A percentile compares a stretch with the other conserved stretches of the same genome.
phyloP scores from a whole-genome alignment of 805 yeast species.

The Ogataea saltuana region DNA sequence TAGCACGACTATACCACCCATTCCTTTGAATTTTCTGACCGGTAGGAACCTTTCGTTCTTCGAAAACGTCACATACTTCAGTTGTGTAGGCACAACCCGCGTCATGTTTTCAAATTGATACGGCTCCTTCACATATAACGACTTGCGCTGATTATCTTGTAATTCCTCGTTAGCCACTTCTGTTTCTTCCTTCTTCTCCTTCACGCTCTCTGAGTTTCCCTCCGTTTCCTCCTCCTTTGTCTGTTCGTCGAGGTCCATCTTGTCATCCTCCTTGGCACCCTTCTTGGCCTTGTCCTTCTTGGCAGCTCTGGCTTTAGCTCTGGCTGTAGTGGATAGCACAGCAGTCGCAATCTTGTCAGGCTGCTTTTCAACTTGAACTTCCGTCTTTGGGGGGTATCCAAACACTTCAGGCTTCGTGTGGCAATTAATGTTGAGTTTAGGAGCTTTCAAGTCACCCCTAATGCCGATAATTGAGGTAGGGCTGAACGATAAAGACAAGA shows the following conservation, averaged over 20 bases:
- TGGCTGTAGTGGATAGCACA: slow-evolving; percentile 88
- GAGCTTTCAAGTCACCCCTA: slow-evolving; percentile 79
- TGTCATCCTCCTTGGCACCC: slow-evolving; percentile 42
- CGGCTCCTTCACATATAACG: slow-evolving; percentile 57
- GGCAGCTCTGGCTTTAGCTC: slow-evolving; percentile 89
- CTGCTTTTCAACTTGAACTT: slow-evolving; percentile 74
- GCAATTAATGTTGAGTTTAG: slow-evolving; percentile 78
- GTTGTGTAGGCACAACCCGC: slow-evolving; percentile 87
- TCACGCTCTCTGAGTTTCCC: too few relatives aligned
- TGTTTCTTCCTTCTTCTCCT: slow-evolving; percentile 25
- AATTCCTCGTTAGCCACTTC: slow-evolving; percentile 22
- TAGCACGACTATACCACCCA: slow-evolving; percentile 70
- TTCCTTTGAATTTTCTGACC: slow-evolving; percentile 70
- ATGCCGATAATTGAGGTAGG: slow-evolving; percentile 92
- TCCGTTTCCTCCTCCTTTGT: slow-evolving; percentile 29
- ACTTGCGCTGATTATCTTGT: slow-evolving; percentile 41
- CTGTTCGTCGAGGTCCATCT: slow-evolving; percentile 37
- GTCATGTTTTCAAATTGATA: slow-evolving; percentile 76
- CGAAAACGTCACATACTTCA: slow-evolving; percentile 75
- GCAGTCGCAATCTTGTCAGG: slow-evolving; percentile 92
- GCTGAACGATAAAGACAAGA: slow-evolving; percentile 84
- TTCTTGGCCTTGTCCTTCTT: slow-evolving; percentile 48
- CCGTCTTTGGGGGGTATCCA: slow-evolving; percentile 86
- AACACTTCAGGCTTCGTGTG: slow-evolving; percentile 78
- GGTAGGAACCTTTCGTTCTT: slow-evolving; percentile 80